Percentiles rank a stretch among this genome's conserved stretches.
Conservation (phyloP, 257 asterid species). For the Fraxinus americana region DNA sequence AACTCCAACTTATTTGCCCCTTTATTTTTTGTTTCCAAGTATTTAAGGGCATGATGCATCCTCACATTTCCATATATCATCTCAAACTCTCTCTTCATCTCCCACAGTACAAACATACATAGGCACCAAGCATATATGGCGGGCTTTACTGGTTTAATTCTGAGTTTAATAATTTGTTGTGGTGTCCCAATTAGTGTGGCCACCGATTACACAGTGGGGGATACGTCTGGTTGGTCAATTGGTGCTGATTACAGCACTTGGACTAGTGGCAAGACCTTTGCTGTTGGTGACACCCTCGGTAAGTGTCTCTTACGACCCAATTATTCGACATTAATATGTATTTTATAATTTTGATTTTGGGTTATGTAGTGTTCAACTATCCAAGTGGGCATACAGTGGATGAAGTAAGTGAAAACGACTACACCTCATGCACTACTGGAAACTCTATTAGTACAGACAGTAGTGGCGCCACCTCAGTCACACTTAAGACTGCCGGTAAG, state of each 20-base stretch:
- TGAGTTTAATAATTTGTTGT: slow-evolving; percentile 29
- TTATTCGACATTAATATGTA: too few relatives aligned
- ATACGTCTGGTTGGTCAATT: slow-evolving; percentile 68
- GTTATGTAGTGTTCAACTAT: slow-evolving; percentile 70
- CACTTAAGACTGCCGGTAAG: slow-evolving; percentile 57
- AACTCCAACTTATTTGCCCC: slow-evolving; percentile 37
- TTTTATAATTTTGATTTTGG: too few relatives aligned
- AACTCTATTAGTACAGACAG: slow-evolving; percentile 67
- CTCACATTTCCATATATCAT: neutral
- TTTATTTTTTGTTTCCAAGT: neutral
- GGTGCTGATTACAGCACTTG: slow-evolving; percentile 61
- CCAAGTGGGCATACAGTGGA: slow-evolving; percentile 68
- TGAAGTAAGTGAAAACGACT: slow-evolving; percentile 66
- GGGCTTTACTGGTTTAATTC: slow-evolving; percentile 16
- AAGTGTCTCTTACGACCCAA: neutral
- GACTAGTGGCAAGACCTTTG: slow-evolving; percentile 61
- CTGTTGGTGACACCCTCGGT: slow-evolving; percentile 80
- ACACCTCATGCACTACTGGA: slow-evolving; percentile 56
- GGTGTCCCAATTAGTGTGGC: slow-evolving; percentile 37
- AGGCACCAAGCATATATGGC: slow-evolving; percentile 45
- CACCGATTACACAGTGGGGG: slow-evolving; percentile 69
- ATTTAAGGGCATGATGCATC: neutral
- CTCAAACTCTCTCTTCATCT: neutral
- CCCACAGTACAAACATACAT: neutral
- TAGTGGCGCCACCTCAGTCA: slow-evolving; percentile 69